phyloP scores from a whole-genome alignment of 2,329 filamentous ascomycete species.

The Monosporascus sp. region DNA sequence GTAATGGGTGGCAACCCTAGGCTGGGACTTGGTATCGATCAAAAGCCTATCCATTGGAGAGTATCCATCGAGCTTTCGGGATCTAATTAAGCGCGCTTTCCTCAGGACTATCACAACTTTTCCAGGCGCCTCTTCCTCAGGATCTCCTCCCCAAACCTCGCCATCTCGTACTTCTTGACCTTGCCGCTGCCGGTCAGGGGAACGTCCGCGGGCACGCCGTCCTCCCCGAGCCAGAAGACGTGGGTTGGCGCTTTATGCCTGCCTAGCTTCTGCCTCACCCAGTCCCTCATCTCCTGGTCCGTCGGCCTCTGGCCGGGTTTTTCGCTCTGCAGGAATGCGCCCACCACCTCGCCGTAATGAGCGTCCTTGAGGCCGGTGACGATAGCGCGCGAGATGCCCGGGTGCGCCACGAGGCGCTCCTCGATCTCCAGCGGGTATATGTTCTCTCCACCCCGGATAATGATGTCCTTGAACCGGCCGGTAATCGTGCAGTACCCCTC shows the following conservation, averaged over 20 bases:
- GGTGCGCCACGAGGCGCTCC: slow-evolving; percentile 63
- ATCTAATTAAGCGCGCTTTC: no score
- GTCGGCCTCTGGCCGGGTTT: slow-evolving; percentile 32
- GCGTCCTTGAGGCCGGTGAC: slow-evolving; percentile 65
- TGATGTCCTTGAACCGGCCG: slow-evolving; percentile 74
- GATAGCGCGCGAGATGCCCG: slow-evolving; percentile 57
- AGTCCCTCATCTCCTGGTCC: slow-evolving; percentile 54
- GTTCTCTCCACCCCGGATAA: slow-evolving; percentile 72
- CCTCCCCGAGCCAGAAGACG: slow-evolving; percentile 70
- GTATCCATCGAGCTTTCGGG: no score
- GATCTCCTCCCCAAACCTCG: slow-evolving; percentile 49
- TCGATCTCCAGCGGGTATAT: slow-evolving; percentile 72
- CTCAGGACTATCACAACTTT: slow-evolving; percentile 32
- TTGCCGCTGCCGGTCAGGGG: slow-evolving; percentile 70
- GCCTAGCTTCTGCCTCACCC: slow-evolving; percentile 58
- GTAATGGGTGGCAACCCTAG: no score
- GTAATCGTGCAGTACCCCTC: slow-evolving; percentile 69
- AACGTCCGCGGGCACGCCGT: slow-evolving; percentile 48
- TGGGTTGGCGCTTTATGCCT: slow-evolving; percentile 66
- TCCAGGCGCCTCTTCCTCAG: slow-evolving; percentile 43
- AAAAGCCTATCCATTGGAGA: no score
- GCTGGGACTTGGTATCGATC: no score
- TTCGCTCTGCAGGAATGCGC: slow-evolving; percentile 51
- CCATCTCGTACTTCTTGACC: slow-evolving; percentile 63
- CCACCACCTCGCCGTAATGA: slow-evolving; percentile 71